Evolutionary conservation across 768 basidiomycete species (phyloP).

Genomic region (Xerocomus spinulosus): DNA sequence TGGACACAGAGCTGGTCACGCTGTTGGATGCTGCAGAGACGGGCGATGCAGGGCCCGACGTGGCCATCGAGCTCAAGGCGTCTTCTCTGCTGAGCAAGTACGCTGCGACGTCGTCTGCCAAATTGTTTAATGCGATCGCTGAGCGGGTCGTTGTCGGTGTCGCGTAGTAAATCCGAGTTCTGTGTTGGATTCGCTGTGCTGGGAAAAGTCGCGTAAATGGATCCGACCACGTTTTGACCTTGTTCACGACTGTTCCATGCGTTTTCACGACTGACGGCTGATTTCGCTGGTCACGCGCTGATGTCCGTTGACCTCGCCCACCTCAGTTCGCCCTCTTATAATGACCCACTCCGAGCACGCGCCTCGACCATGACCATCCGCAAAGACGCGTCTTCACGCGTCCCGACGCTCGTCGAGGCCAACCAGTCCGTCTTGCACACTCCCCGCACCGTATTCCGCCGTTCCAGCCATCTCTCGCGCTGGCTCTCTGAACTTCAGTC

Average conservation of each 20-base stretch:
- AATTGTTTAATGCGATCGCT: slow-evolving; percentile 61
- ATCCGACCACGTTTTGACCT: slow-evolving; percentile 25
- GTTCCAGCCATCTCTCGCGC: slow-evolving; percentile 39
- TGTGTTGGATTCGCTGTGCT: too few species aligned
- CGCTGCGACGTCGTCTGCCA: slow-evolving; percentile 59
- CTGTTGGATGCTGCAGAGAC: slow-evolving; percentile 68
- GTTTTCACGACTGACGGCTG: slow-evolving; percentile 26
- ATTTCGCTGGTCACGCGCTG: neutral
- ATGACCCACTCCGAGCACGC: too few species aligned
- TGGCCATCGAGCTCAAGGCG: slow-evolving; percentile 24
- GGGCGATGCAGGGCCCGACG: slow-evolving; percentile 17
- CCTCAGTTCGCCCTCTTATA: slow-evolving; percentile 17
- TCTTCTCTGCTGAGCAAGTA: slow-evolving; percentile 62
- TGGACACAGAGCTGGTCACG: slow-evolving; percentile 87
- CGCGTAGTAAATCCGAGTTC: slow-evolving; percentile 1
- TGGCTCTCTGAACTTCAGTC: slow-evolving; percentile 42
- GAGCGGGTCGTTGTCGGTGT: slow-evolving; percentile 37
- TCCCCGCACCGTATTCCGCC: slow-evolving; percentile 25
- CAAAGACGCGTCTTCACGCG: slow-evolving; percentile 25
- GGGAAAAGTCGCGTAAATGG: slow-evolving; percentile 3
- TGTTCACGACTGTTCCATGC: slow-evolving; percentile 30
- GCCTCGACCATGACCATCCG: slow-evolving; percentile 29
- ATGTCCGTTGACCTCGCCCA: slow-evolving; percentile 25
- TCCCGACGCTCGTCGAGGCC: slow-evolving; percentile 6
- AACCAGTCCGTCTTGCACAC: slow-evolving; percentile 1